phyloP scores from a whole-genome alignment of 1,284 basidiomycete genomes.

The Tremellales sp. region DNA sequence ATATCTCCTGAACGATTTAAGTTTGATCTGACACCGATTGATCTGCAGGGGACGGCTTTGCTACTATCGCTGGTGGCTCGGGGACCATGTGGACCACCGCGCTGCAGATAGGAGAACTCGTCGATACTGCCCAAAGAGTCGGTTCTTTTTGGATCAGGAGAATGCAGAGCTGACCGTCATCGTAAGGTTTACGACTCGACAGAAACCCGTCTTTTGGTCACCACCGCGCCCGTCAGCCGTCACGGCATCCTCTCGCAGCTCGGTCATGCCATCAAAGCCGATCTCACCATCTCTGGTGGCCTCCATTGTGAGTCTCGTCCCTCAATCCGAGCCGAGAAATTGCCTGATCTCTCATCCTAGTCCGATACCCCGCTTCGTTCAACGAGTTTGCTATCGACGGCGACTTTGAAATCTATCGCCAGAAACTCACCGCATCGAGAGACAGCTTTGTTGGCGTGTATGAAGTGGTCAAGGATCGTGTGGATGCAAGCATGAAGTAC shows the following conservation, averaged over 20 bases:
- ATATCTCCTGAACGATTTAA: background rate
- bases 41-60: conserved; percentile 68
- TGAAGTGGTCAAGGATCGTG: conserved; percentile 88
- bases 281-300: conserved; percentile 89
- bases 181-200: conserved; percentile 69
- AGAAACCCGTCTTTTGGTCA: conserved; percentile 90
- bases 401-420: conserved; percentile 83
- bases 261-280: conserved; percentile 84
- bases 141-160: conserved; percentile 12
- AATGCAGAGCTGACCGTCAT: conserved; percentile 3
- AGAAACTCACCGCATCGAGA: conserved; percentile 74
- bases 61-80: conserved; percentile 94
- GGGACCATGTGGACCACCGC: conserved; percentile 99
- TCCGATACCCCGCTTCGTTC: conserved; percentile 92
- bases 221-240: conserved; percentile 86
- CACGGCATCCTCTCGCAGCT: conserved; percentile 91
- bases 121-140: conserved; percentile 93
- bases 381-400: conserved; percentile 94
- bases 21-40: conserved; percentile 1
- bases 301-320: conserved; percentile 63
- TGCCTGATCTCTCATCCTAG: no score
- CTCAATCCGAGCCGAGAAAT: background rate
- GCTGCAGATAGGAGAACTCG: conserved; percentile 93
- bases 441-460: conserved; percentile 85
- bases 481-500: conserved; percentile 82